Evolutionary conservation across 2,329 filamentous ascomycete species (phyloP), one percentile per base, ranked within the genome.

Genomic region (Aspergillus tanneri): DNA sequence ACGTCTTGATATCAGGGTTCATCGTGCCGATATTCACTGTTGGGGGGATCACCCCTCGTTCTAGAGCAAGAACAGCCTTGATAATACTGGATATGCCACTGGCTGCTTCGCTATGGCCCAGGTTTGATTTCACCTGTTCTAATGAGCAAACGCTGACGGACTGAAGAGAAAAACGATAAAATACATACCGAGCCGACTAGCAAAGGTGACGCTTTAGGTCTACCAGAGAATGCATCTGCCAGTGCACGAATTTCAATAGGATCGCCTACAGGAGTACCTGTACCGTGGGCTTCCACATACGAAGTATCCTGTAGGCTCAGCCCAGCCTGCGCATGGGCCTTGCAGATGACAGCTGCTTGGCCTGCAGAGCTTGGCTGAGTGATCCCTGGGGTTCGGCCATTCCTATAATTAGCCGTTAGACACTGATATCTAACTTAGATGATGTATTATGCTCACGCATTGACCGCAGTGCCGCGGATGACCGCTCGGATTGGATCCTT

Each of bases 241-340:
- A 47, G 14, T 1, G 39, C 43, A 2, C 34, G 14, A n/a, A 42
- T 41, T 24, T 53, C 47, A 8, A 48, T 37, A 0, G 47, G 23
- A 37, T 53, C 51, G 6, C 51, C 47, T 2, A 48, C 41, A 3
- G 22, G 10, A 1, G 51, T 50, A 4, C 51, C 51, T 2, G 51
- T 53, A 4, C 51, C 48, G 22, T 54, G 52, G 11, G 36, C 38
- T 34, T 53, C 51, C 7, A 53, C n/a, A 12, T 50, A 53, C 8
- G 27, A n/a, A 5, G 40, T 44, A 2, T 35, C 18, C 5, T 25
- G 12, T 2, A 14, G 30, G 11, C 38, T 34, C 14, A 52, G 46
- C 4, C 43, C 46, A 4, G 46, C 23, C 4, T 25, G 28, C 3
- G 12, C n/a, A 14, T 55, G 50, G 4, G 52, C 50, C 10, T 32